A percentile compares a stretch with the other conserved stretches of the same genome.
These are phyloP conservation scores for Colletotrichum magnum DNA, from an alignment of 2,329 filamentous ascomycete genomes.

Conservation along the genomic window DNA sequence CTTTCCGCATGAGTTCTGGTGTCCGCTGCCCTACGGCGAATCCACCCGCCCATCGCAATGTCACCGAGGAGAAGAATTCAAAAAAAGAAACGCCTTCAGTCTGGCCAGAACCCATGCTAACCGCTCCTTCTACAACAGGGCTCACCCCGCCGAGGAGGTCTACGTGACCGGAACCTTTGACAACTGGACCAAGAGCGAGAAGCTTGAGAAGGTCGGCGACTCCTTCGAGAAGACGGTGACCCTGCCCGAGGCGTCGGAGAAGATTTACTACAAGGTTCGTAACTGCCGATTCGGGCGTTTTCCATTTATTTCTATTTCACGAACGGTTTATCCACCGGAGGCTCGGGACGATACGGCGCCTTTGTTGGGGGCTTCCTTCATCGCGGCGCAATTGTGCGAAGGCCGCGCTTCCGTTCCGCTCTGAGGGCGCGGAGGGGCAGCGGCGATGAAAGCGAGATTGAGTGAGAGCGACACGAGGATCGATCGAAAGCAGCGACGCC, in stretches of 20 bases:
- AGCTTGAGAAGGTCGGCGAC: constrained; percentile 82
- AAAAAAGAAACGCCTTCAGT: constrained; percentile 7
- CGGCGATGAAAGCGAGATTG: constrained; percentile 18
- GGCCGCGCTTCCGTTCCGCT: not conserved
- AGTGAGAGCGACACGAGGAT: constrained; percentile 13
- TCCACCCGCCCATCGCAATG: constrained; percentile 4
- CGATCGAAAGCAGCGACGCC: constrained; percentile 37
- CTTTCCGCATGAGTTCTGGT: constrained; percentile 10
- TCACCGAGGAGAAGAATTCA: too few species aligned
- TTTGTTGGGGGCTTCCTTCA: constrained; percentile 4
- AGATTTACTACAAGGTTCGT: constrained; percentile 95
- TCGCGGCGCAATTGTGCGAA: constrained; percentile 19
- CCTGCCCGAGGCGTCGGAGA: constrained; percentile 75
- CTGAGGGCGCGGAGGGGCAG: constrained; percentile 26
- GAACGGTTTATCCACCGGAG: constrained; percentile 20
- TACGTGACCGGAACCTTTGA: constrained; percentile 97
- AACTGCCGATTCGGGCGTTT: constrained; percentile 25
- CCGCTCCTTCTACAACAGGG: constrained; percentile 69
- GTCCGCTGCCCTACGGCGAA: constrained; percentile 7
- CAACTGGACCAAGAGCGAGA: constrained; percentile 89
- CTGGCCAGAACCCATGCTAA: constrained; percentile 31
- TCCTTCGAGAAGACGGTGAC: constrained; percentile 86
- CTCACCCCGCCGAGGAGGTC: constrained; percentile 86
- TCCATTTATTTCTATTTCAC: constrained; percentile 27
- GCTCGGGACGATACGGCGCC: constrained; percentile 28